These are phyloP conservation scores for Nannochloris sp. DNA, from an alignment of 139 green algal genomes.

Conservation along the genomic window DNA sequence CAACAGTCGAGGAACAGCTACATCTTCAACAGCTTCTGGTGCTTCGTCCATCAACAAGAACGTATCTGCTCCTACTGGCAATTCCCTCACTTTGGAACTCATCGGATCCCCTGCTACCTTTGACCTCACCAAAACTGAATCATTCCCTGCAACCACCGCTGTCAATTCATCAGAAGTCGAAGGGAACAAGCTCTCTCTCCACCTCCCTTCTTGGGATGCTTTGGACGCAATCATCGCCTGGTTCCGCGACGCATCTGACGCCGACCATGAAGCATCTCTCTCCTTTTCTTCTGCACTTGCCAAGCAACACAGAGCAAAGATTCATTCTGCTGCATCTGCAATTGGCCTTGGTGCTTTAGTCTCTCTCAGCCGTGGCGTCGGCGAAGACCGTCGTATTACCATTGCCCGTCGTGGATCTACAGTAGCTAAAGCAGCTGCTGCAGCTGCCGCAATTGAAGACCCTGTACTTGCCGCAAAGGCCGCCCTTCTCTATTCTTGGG, in stretches of 20 bases:
- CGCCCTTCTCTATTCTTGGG: background rate
- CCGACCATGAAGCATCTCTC: constrained; percentile 11
- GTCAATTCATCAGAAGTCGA: background rate
- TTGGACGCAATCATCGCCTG: constrained; percentile 13
- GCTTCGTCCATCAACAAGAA: no score
- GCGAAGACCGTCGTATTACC: constrained; percentile 11
- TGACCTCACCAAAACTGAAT: background rate
- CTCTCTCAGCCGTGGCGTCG: constrained; percentile 17
- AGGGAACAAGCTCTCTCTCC: background rate
- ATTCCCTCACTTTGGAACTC: background rate
- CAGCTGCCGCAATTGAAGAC: background rate
- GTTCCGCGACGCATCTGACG: constrained; percentile 8
- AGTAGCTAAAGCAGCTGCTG: background rate
- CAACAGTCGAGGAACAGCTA: no score
- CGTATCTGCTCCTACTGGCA: background rate
- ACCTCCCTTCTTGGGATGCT: background rate
- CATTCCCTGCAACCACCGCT: background rate
- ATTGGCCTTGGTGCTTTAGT: constrained; percentile 13
- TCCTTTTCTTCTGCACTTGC: constrained; percentile 18
- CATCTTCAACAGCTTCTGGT: no score
- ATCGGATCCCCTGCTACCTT: background rate
- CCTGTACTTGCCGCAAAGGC: background rate
- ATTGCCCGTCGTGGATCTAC: no score
- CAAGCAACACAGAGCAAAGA: constrained; percentile 11
- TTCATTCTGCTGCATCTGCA: constrained; percentile 13